Conservation (phyloP, 805 yeast species). For the Wickerhamiella spandovensis region DNA sequence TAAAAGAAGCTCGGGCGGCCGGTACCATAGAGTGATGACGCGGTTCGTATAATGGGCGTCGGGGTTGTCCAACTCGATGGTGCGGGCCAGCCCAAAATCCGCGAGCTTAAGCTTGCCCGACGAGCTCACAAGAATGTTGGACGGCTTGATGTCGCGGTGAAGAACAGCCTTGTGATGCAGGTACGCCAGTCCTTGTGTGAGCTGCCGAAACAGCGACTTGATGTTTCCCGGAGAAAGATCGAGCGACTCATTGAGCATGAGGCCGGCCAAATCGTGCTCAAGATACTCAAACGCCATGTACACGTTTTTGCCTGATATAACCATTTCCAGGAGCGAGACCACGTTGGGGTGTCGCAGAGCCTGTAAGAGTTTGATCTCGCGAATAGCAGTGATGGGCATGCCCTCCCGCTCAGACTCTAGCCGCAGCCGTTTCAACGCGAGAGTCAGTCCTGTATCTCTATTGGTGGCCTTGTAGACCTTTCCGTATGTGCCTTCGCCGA, state of each 20-base stretch:
- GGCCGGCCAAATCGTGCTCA: conserved; percentile 86
- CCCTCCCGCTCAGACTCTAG: conserved; percentile 87
- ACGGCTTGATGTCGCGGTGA: conserved; percentile 92
- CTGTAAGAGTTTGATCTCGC: conserved; percentile 81
- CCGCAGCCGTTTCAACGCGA: conserved; percentile 78
- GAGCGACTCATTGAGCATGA: conserved; percentile 63
- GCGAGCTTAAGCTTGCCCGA: conserved; percentile 77
- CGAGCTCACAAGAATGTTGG: conserved; percentile 68
- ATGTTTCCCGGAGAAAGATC: conserved; percentile 50
- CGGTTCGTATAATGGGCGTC: conserved; percentile 82
- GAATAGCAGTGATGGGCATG: conserved; percentile 86
- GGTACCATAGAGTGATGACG: conserved; percentile 92
- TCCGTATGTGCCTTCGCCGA: conserved; percentile 98
- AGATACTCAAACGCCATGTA: conserved; percentile 89
- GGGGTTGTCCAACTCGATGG: conserved; percentile 20
- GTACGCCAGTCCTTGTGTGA: conserved; percentile 66
- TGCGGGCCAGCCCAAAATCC: conserved; percentile 83
- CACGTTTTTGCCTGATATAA: conserved; percentile 61
- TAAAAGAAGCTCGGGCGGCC: conserved; percentile 86
- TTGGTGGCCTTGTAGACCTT: conserved; percentile 85
- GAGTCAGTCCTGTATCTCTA: conserved; percentile 47
- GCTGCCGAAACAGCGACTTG: conserved; percentile 66
- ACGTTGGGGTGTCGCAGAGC: conserved; percentile 70
- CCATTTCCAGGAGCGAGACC: conserved; percentile 73
- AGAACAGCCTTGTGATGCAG: conserved; percentile 48